Evolutionary conservation across 306 rosid genomes (phyloP), one percentile per base, ranked within the genome.

Genomic region (Boehmeria nivea): DNA sequence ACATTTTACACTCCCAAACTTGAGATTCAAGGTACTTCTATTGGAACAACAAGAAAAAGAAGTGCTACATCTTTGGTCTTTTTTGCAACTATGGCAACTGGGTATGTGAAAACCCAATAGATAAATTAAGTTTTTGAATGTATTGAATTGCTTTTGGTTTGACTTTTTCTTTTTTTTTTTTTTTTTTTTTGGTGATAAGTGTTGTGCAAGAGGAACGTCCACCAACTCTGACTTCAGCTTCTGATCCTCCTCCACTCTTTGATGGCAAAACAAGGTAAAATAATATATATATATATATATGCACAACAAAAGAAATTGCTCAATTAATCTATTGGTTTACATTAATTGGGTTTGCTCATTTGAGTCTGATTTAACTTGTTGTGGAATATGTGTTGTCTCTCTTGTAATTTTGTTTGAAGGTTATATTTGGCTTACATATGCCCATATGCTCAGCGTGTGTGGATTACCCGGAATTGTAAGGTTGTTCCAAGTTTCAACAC

Each of bases 241-340:
- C 97, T 51, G 75, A 79, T n/a, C 86, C 86, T 10, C 95, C 97
- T 65, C 57, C 81, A n/a, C 7, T 88, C 47, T 83, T 88, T 38
- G 83, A 88, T 72, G 97, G 95, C 36, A 74, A 76, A n/a, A 78
- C 95, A 67, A 85, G 95, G 97, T 87, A 69, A 36, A n/a, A n/a
- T n/a, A 7, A 51, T n/a, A n/a, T n/a, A n/a, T n/a, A n/a, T n/a
- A n/a, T n/a, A n/a, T n/a, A n/a, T n/a, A n/a, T n/a, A n/a, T n/a
- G n/a, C n/a, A n/a, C n/a, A n/a, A n/a, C n/a, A 62, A 60, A 49
- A 17, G 9, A 28, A 18, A 18, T 1, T 46, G 23, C 15, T 36
- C 18, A 7, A 17, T 7, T 34, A n/a, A 2, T 4, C 17, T 49
- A 11, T 49, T 36, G 34, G 34, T n/a, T n/a, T n/a, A n/a, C n/a